Evolutionary conservation across 345 rosid genomes (phyloP).

Genomic region (Rhizophora apiculata): DNA sequence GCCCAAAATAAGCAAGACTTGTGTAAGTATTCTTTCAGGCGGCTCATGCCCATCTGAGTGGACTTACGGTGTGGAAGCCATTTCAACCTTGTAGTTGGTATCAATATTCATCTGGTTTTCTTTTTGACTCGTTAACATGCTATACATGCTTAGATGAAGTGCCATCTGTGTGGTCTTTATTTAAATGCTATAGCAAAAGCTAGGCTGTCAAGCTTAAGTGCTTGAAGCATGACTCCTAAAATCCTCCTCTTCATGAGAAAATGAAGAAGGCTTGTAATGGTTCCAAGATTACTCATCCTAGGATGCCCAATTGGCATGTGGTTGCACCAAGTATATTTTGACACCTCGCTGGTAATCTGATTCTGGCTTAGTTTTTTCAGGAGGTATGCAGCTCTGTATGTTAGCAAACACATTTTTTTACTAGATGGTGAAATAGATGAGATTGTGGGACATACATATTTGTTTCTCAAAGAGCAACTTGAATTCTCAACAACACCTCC

Average conservation of each 20-base stretch:
- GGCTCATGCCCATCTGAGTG: background rate
- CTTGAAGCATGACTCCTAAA: no score
- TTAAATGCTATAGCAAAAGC: background rate
- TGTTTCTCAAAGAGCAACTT: conserved; percentile 87
- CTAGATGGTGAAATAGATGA: conserved; percentile 60
- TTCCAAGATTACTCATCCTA: background rate
- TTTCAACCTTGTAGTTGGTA: background rate
- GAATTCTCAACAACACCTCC: conserved; percentile 49
- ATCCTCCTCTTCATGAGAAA: background rate
- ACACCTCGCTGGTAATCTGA: conserved; percentile 7
- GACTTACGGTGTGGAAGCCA: background rate
- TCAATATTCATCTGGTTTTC: background rate
- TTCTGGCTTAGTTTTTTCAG: conserved; percentile 41
- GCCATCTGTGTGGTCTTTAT: background rate
- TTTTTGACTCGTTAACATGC: background rate
- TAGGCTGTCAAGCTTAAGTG: no score
- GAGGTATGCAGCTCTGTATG: conserved; percentile 67
- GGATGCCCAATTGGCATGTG: no score
- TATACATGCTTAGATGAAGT: no score
- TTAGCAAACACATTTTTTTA: conserved; percentile 54
- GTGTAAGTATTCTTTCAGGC: background rate
- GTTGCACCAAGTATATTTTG: no score
- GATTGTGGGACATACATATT: conserved; percentile 77
- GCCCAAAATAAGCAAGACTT: no score
- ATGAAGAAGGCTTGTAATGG: background rate